These are phyloP conservation scores for Ogataea pilisensis DNA, from an alignment of 805 yeast genomes.

Conservation along the genomic window DNA sequence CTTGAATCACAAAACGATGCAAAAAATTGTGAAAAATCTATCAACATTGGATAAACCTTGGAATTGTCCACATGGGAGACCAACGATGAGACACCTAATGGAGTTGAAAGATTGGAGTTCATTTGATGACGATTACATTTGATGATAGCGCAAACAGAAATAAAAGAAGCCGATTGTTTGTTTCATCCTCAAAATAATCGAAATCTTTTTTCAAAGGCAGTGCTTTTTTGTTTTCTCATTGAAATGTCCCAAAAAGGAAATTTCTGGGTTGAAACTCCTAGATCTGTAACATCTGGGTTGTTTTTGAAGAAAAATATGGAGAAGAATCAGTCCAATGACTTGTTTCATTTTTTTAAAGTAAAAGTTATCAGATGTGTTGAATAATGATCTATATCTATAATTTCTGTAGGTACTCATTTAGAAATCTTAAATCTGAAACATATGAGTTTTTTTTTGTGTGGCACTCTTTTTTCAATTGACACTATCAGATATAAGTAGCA, in stretches of 20 bases:
- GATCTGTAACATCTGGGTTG: not conserved
- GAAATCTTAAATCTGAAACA: not conserved
- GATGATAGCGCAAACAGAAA: too few species aligned
- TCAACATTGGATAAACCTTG: constrained; percentile 85
- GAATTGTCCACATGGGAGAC: constrained; percentile 97
- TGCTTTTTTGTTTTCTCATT: constrained; percentile 14
- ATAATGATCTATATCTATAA: too few species aligned
- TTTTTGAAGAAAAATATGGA: too few species aligned
- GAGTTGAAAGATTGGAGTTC: constrained; percentile 48
- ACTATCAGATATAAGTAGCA: not conserved
- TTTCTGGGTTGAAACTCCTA: constrained; percentile 1
- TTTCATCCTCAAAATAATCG: too few species aligned
- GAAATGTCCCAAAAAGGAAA: constrained; percentile 29
- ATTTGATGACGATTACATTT: constrained; percentile 42
- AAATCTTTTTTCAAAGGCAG: too few species aligned
- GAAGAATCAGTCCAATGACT: too few species aligned
- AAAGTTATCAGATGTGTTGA: too few species aligned
- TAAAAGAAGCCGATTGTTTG: too few species aligned
- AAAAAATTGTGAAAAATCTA: constrained; percentile 58
- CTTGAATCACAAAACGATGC: constrained; percentile 58
- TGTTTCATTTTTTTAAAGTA: too few species aligned
- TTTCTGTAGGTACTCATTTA: too few species aligned
- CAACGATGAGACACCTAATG: constrained; percentile 88
- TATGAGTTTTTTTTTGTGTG: not conserved
- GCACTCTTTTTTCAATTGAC: too few species aligned